Evolutionary conservation across 225 moss, liverwort and hornwort genomes (phyloP).

Genomic region (Marchantia polymorpha): DNA sequence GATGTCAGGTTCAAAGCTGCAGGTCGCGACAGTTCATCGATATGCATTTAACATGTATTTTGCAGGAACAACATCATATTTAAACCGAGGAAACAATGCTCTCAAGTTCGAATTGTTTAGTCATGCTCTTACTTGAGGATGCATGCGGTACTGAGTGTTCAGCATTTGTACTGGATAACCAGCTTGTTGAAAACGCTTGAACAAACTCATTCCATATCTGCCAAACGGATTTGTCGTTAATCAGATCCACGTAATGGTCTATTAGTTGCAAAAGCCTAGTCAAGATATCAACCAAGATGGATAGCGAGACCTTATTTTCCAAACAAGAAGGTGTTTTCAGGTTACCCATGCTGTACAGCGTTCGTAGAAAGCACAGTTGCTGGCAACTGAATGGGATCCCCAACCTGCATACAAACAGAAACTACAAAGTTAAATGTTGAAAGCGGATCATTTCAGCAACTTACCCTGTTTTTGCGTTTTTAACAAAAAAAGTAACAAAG

Average conservation of each 20-base stretch:
- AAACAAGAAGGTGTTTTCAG: background rate
- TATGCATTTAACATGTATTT: background rate
- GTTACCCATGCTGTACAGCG: conserved; percentile 91
- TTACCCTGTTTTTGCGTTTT: background rate
- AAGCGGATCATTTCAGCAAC: background rate
- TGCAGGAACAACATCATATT: background rate
- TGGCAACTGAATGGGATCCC: conserved; percentile 91
- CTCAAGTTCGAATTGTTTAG: background rate
- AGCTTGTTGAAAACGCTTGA: conserved; percentile 88
- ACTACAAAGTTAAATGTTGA: background rate
- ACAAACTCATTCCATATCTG: conserved; percentile 93
- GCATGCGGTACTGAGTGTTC: conserved; percentile 97
- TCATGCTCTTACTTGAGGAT: conserved; percentile 61
- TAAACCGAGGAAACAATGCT: background rate
- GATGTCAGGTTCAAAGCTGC: background rate
- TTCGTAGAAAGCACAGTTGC: conserved; percentile 89
- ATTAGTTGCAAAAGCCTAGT: background rate
- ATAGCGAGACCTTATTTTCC: background rate
- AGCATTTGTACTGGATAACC: conserved; percentile 97
- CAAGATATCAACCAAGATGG: background rate
- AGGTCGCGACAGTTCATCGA: background rate
- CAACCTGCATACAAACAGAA: conserved; percentile 59
- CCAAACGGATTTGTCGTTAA: background rate
- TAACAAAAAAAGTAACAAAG: background rate
- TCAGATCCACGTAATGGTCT: background rate